These are phyloP conservation scores for Diaporthe sp. DNA, from an alignment of 2,329 filamentous ascomycete species.

Conservation along the genomic window DNA sequence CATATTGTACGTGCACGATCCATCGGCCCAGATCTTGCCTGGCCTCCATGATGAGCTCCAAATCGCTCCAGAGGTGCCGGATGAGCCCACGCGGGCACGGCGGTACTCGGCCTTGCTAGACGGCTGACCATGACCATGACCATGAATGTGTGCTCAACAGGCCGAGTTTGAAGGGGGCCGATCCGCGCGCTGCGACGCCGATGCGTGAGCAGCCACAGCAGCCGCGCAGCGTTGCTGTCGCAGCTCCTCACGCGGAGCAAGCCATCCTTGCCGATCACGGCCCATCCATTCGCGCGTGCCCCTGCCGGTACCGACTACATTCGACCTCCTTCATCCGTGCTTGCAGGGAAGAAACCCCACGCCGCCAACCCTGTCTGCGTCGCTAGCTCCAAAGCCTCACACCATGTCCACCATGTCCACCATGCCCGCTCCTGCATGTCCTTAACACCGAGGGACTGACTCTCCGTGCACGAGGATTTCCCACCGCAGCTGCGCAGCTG, in stretches of 20 bases:
- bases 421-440: conserved; percentile 13
- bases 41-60: neutral
- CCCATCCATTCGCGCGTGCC: conserved; percentile 7
- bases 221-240: conserved; percentile 13
- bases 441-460: conserved; percentile 25
- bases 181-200: conserved; percentile 25
- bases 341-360: conserved; percentile 39
- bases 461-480: conserved; percentile 4
- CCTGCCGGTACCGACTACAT: conserved; percentile 32
- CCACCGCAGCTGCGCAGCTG: conserved; percentile 14
- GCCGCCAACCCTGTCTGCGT: conserved; percentile 31
- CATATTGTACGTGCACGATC: neutral
- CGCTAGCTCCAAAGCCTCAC: conserved; percentile 31
- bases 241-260: conserved; percentile 26
- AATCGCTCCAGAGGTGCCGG: neutral
- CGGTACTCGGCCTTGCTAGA: conserved; percentile 15
- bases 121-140: conserved; percentile 1
- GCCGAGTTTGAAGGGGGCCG: conserved; percentile 2
- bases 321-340: conserved; percentile 30
- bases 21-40: conserved; percentile 8
- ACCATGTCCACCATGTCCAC: conserved; percentile 20
- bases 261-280: conserved; percentile 40
- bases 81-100: conserved; percentile 14
- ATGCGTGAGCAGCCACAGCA: conserved; percentile 24
- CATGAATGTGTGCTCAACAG: neutral